Conservation (phyloP, 192 early-diverging fungal genomes). For the Entomortierella chlamydospora region DNA sequence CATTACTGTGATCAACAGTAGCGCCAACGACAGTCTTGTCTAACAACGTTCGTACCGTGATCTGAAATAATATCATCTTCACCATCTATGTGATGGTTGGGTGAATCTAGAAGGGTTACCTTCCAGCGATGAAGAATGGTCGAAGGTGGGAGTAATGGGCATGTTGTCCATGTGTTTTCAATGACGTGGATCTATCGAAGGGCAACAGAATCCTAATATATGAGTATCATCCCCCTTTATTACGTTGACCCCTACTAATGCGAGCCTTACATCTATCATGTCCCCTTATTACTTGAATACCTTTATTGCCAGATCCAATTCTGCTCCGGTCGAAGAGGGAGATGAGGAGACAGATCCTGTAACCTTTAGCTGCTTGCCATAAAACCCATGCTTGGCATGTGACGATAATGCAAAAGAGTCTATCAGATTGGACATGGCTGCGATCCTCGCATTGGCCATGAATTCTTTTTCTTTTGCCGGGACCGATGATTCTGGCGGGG, state of each 20-base stretch:
- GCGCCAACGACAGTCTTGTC: neutral
- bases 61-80: constrained; percentile 14
- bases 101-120: constrained; percentile 14
- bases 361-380: constrained; percentile 51
- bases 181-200: constrained; percentile 39
- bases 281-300: neutral
- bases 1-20: neutral
- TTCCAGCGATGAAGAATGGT: constrained; percentile 51
- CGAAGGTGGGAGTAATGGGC: constrained; percentile 36
- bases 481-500: constrained; percentile 17
- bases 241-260: neutral
- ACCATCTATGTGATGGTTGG: neutral
- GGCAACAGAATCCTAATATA: neutral
- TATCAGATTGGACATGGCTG: constrained; percentile 46
- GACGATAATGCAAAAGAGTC: constrained; percentile 31
- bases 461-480: constrained; percentile 50
- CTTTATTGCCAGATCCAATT: constrained; percentile 44
- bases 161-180: constrained; percentile 50
- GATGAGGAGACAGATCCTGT: constrained; percentile 23
- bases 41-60: constrained; percentile 19
- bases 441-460: constrained; percentile 47
- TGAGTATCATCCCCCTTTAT: neutral
- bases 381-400: constrained; percentile 45
- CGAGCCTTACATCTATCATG: neutral
- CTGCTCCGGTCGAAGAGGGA: constrained; percentile 23